Base-by-base conservation (phyloP, 2,329 filamentous ascomycete species). In the Graphilbum fragrans region DNA sequence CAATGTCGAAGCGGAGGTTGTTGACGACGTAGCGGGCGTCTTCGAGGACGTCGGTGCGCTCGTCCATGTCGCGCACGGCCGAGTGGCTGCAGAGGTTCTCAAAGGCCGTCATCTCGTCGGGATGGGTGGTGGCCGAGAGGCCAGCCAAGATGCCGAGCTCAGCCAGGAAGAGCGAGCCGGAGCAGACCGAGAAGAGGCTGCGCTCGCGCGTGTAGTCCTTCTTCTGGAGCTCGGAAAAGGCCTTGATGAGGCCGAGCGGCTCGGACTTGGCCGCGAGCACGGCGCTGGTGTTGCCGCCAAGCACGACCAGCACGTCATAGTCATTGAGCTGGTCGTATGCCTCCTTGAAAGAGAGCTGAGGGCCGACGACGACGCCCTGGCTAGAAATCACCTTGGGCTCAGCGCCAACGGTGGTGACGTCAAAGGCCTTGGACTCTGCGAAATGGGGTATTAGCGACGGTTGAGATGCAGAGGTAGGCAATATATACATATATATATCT, bases 1-100 rank as follows among this genome's bases (percentile, higher is more conserved):
- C 81, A 51, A 92, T 68, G 53, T 92, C 85, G 59, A 90, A 93
- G 52, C 86, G 82, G 45, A 87, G 79, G 63, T 93, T 92, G 70
- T 93, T 93, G 59, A 93, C 86, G 18, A 93, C 85, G 57, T 92
- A 93, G 55, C 85, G 74, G 55, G 72, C 71, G 49, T 85, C 80
- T 55, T 92, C 84, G 55, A 90, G 73, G 48, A 92, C 82, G 55
- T 92, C 84, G 53, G 83, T 86, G 55, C 83, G 80, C 65, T 87
- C 81, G 43, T 77, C 73, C 50, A 82, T 67, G 58, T 84, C 77
- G 48, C 77, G 70, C 44, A 76, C 74, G 36, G 82, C 74, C 37
- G 78, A 76, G 49, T 85, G 78, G 59, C 82, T 83, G 69, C 82
- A 87, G 51, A 87, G 64, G 53, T 79, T 87, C 69, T 92, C 86